Evolutionary conservation across 2,329 filamentous ascomycete species (phyloP), one percentile per base, ranked within the genome.

Genomic region (Verticillium albo-atrum): DNA sequence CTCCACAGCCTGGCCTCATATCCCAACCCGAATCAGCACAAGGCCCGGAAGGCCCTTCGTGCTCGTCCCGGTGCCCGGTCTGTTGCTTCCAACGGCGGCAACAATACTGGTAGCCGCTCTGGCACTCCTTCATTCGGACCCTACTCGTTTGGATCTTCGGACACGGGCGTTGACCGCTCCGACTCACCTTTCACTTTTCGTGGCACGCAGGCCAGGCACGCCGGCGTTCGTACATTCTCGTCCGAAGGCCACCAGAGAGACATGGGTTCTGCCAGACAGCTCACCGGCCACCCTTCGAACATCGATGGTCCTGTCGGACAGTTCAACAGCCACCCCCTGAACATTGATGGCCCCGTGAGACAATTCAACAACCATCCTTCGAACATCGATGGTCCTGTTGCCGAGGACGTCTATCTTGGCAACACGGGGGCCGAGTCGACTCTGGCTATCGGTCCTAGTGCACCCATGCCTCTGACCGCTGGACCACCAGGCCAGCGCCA

Each of bases 1-100:
- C 73, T 84, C 25, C 77, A 79, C 42, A 84, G 80, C 63, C 67
- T 85, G 63, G 82, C 82, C 17, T 84, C 82, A 1, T 85, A 84
- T 63, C 74, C 78, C 4, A 85, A 85, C 63, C 82, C 81, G 7
- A 79, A 74, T 67, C 82, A 83, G 68, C 79, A 79, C 68, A 72
- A 70, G 50, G 82, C 82, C 60, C 80, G 79, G 69, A 78, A 74
- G 63, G 71, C 75, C 20, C 76, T 71, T 57, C 68, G 70, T 25
- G 66, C 65, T 61, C 66, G 67, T 32, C 61, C 64, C 30, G 27
- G 60, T 57, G 30, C 63, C 60, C 27, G 58, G 37, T 51, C 60
- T 35, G 37, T 20, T 15, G 25, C 50, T 62, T 65, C 57, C 65
- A 62, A 61, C 61, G 63, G 60, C 54, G 63, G 56, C 59, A 57